Conservation (phyloP, 2,329 filamentous ascomycete species). For the Fusarium sp. region DNA sequence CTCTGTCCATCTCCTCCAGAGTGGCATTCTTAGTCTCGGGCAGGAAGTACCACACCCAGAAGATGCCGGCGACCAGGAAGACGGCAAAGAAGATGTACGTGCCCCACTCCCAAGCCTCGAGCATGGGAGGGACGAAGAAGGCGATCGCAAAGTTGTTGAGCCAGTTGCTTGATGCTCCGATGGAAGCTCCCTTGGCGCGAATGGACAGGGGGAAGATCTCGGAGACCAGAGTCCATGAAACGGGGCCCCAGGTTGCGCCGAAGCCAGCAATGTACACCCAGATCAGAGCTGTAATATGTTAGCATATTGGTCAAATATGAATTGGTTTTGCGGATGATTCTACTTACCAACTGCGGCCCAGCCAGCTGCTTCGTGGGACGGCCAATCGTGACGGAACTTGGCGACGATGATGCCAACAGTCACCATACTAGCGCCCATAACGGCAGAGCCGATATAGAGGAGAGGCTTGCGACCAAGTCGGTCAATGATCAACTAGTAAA, state of each 20-base stretch:
- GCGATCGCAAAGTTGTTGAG: slow-evolving; percentile 64
- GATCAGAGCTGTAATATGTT: slow-evolving; percentile 42
- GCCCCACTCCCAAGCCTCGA: slow-evolving; percentile 58
- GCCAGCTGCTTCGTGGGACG: slow-evolving; percentile 53
- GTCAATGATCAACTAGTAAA: slow-evolving; percentile 53
- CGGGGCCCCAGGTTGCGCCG: slow-evolving; percentile 62
- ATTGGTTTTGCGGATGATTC: background rate
- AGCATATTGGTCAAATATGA: no score
- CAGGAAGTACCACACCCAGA: slow-evolving; percentile 66
- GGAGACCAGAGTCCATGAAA: slow-evolving; percentile 64
- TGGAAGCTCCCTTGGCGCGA: slow-evolving; percentile 61
- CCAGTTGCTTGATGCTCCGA: slow-evolving; percentile 62
- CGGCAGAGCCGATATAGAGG: slow-evolving; percentile 55
- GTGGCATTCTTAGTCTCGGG: slow-evolving; percentile 71
- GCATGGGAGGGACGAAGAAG: slow-evolving; percentile 61
- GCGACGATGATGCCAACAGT: slow-evolving; percentile 38
- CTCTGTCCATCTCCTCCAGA: slow-evolving; percentile 69
- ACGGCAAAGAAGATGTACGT: slow-evolving; percentile 72
- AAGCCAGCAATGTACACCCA: slow-evolving; percentile 68
- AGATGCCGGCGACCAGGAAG: slow-evolving; percentile 62
- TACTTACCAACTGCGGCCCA: slow-evolving; percentile 54
- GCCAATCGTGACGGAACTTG: slow-evolving; percentile 45
- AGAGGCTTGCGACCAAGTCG: slow-evolving; percentile 59
- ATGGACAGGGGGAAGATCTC: slow-evolving; percentile 64
- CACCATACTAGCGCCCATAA: slow-evolving; percentile 53